phyloP scores from a whole-genome alignment of 805 yeast genomes.

The Scheffersomyces lignosus region DNA sequence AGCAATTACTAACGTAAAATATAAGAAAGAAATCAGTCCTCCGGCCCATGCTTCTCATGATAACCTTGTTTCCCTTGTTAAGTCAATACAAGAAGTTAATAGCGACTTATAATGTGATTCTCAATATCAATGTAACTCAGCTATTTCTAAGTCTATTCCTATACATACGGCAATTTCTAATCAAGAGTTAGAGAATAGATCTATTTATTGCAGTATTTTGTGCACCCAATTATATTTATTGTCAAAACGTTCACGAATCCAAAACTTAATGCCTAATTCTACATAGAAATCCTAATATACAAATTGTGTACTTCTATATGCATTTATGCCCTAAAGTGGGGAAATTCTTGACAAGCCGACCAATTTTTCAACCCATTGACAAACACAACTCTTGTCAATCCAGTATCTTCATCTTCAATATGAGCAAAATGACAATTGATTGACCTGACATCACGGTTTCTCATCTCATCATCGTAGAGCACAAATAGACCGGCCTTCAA shows the following conservation, averaged over 20 bases:
- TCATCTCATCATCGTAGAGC: conserved; percentile 74
- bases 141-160: neutral
- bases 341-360: too few species aligned
- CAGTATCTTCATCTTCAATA: conserved; percentile 55
- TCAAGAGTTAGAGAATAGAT: neutral
- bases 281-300: too few species aligned
- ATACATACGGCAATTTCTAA: neutral
- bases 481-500: conserved; percentile 42
- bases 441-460: conserved; percentile 73
- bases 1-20: conserved; percentile 23
- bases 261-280: too few species aligned
- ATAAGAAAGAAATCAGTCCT: conserved; percentile 46
- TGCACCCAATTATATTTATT: neutral
- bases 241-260: too few species aligned
- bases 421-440: conserved; percentile 72
- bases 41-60: conserved; percentile 46
- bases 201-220: neutral
- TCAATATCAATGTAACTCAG: conserved; percentile 17
- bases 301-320: too few species aligned
- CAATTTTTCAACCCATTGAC: conserved; percentile 43
- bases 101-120: conserved; percentile 16
- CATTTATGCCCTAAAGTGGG: too few species aligned
- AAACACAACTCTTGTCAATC: conserved; percentile 58
- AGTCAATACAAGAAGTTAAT: conserved; percentile 36
- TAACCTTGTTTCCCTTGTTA: conserved; percentile 49